Base-by-base conservation (phyloP, 495 filamentous ascomycete genomes). In the Hyaloscypha bicolor region DNA sequence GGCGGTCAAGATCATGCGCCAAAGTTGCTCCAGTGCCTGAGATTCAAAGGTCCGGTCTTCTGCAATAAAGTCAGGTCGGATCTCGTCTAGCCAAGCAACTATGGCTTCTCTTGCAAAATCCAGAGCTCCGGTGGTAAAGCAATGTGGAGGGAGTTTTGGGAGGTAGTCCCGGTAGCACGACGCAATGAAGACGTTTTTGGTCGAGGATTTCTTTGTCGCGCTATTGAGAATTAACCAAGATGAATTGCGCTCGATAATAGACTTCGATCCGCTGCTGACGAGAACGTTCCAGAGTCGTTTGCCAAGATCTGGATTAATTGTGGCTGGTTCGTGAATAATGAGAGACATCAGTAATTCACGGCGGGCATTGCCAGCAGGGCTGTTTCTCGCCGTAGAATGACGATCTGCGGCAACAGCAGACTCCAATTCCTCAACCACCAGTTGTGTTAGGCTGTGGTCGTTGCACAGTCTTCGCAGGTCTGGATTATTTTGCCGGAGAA, bases 1-100 rank as follows among this genome's bases (percentile, higher is more conserved):
- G 14, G 91, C 88, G 22, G 83, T 87, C 57, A 97, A 74, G 21
- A 94, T 88, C 72, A 97, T 87, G 19, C 85, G 86, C 94, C 94
- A 98, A 57, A 97, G 80, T 52, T 92, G 83, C 61, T 95, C 91
- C 59, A 91, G 82, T 9, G 89, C 90, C 21, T 84, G 79, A 60
- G 90, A 82, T 16, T 80, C 72, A 25, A 88, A 78, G 8, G 83
- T 73, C 33, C 81, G 78, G 65, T 83, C 75, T 39, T 82, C 84
- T 12, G 70, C 74, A 21, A 63, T 48, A 39, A 64, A 62, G n/a
- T 61, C 53, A n/a, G 37, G 48, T 2, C 55, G 39, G 29, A 32
- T 55, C 52, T 72, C 69, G 45, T 68, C 63, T 48, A 73, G 39
- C 74, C 70, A 69, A 29, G 45, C 11, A 5, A 22, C 3, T 14